A percentile compares a stretch with the other conserved stretches of the same genome.
phyloP scores from a whole-genome alignment of 75 land plant genomes.

The Ceratopteris richardii region DNA sequence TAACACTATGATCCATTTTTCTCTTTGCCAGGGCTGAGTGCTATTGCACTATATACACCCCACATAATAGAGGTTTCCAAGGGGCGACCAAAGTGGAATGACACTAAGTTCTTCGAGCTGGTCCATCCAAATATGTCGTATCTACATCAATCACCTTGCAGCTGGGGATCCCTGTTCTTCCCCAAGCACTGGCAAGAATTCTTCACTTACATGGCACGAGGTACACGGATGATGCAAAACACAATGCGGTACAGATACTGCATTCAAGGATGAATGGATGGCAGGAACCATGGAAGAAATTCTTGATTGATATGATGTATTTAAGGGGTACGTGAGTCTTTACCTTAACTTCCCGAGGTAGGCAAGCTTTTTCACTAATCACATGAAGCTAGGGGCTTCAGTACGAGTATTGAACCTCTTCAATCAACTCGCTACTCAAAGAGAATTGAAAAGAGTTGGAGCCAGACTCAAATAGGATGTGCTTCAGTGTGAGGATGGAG shows the following conservation, averaged over 20 bases:
- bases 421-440: constrained; percentile 75
- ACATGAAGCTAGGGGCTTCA: constrained; percentile 13
- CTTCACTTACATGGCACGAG: constrained; percentile 84
- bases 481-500: too few species aligned
- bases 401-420: constrained; percentile 55
- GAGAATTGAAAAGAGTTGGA: constrained; percentile 82
- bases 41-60: constrained; percentile 91
- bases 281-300: constrained; percentile 29
- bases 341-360: constrained; percentile 14
- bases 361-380: constrained; percentile 14
- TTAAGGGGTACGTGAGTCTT: constrained; percentile 10
- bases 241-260: constrained; percentile 96
- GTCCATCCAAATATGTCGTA: too few species aligned
- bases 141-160: too few species aligned
- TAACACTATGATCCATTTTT: constrained; percentile 53
- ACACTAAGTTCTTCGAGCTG: too few species aligned
- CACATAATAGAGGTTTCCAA: constrained; percentile 61
- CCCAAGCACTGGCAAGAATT: constrained; percentile 96
- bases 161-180: too few species aligned
- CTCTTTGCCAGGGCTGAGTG: constrained; percentile 71
- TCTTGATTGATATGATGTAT: constrained; percentile 70
- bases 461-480: constrained; percentile 90
- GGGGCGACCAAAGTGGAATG: too few species aligned
- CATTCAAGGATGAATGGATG: too few species aligned
- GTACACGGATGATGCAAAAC: constrained; percentile 79